These are phyloP conservation scores for Daldinia bambusicola DNA, from an alignment of 495 filamentous ascomycete species.

Conservation along the genomic window DNA sequence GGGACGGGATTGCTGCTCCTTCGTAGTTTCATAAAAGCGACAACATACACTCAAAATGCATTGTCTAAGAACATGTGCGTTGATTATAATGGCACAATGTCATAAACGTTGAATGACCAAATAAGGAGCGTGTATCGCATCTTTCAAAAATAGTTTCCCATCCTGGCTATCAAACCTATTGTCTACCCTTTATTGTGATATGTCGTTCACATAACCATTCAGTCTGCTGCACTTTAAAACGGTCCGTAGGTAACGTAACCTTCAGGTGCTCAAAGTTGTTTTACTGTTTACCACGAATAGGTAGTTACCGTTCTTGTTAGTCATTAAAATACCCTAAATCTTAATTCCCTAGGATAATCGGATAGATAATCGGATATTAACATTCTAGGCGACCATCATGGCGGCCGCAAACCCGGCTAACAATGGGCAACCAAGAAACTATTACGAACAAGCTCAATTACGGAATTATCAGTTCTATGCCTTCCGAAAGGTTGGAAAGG, in stretches of 20 bases:
- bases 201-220: background rate
- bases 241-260: background rate
- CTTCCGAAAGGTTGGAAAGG: background rate
- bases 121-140: no score
- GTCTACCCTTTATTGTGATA: conserved; percentile 9
- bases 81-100: background rate
- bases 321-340: background rate
- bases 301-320: background rate
- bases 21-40: background rate
- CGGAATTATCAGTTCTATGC: background rate
- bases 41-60: background rate
- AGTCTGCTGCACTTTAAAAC: background rate
- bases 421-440: background rate
- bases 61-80: background rate
- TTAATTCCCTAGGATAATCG: background rate
- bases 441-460: background rate
- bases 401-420: background rate
- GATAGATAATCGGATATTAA: background rate
- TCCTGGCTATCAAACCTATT: background rate
- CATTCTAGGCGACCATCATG: background rate
- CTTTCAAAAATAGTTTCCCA: conserved; percentile 1
- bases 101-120: background rate
- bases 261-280: background rate
- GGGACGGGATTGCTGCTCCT: background rate
- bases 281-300: background rate